Evolutionary conservation across 2,329 filamentous ascomycete genomes (phyloP).

Genomic region (Colletotrichum graminicola): DNA sequence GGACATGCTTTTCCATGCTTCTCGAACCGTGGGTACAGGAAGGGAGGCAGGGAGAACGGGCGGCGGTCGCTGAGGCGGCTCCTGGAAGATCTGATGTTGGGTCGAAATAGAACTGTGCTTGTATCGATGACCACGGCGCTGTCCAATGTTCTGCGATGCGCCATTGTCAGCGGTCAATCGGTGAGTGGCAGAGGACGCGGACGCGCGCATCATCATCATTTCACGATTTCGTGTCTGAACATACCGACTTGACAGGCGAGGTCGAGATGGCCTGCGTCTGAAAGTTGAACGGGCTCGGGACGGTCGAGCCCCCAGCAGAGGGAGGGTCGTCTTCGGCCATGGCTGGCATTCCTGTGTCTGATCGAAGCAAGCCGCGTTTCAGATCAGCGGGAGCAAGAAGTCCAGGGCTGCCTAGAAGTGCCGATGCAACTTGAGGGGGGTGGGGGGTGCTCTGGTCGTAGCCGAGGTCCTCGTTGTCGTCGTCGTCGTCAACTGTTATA

Average conservation of each 20-base stretch:
- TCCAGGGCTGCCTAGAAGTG: slow-evolving; percentile 39
- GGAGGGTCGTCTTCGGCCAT: slow-evolving; percentile 52
- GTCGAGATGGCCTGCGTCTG: slow-evolving; percentile 84
- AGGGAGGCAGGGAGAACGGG: slow-evolving; percentile 91
- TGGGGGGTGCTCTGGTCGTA: not conserved
- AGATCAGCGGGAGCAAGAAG: slow-evolving; percentile 30
- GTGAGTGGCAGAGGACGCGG: slow-evolving; percentile 2
- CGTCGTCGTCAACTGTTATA: slow-evolving; percentile 27
- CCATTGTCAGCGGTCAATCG: slow-evolving; percentile 30
- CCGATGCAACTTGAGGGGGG: slow-evolving; percentile 33
- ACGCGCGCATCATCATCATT: slow-evolving; percentile 18
- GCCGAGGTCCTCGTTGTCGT: slow-evolving; percentile 1
- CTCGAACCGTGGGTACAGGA: slow-evolving; percentile 88
- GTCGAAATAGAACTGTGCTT: slow-evolving; percentile 94
- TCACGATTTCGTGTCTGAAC: slow-evolving; percentile 47
- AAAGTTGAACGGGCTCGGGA: slow-evolving; percentile 90
- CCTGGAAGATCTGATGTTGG: slow-evolving; percentile 94
- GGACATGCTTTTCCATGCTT: slow-evolving; percentile 92
- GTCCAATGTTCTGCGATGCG: slow-evolving; percentile 79
- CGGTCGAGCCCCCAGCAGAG: slow-evolving; percentile 46
- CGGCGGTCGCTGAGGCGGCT: slow-evolving; percentile 86
- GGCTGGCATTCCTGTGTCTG: slow-evolving; percentile 44
- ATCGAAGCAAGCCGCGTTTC: slow-evolving; percentile 42
- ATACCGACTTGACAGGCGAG: slow-evolving; percentile 81
- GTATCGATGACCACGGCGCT: slow-evolving; percentile 95